Base-by-base conservation (phyloP, 768 basidiomycete genomes). In the Mrakia frigida region DNA sequence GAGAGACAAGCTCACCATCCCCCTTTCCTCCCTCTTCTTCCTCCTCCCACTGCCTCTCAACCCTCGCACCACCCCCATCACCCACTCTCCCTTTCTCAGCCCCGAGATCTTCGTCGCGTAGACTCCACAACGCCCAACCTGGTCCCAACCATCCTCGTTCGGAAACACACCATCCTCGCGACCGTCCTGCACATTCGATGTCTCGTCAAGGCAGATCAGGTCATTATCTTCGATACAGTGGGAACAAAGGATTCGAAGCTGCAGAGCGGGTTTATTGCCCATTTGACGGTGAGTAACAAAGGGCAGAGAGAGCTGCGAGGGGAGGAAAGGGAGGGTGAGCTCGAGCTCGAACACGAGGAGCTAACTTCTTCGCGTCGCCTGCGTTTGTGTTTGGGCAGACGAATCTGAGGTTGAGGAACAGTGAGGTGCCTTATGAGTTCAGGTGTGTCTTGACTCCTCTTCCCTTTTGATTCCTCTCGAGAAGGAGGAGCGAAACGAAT, bases 181-280 rank as follows among this genome's bases (percentile, higher is more conserved):
- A 98, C 96, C 81, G 91, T 98, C 59, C 88, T 98, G 43, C 96
- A 98, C 81, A 93, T 98, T 69, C 89, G 96, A 72, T 94, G 94
- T 1, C 88, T 98, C 59, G 91, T 98, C 81, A 98, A 98, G 84
- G 91, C 94, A 13, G 92, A 97, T 82, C 86, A 91, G 53, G 92
- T 97, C 63, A 87, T 96, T 50, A 87, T 98, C 56, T 98, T 98
- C 82, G 95, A 98, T 81, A 91, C 92, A 0, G 93, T 90, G 82
- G 95, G 94, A 13, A 93, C 91, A 35, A 88, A 89, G 21, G 92
- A 95, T 83, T 94, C 93, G 3, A 86, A 90, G 75, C 87, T 94
- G 10, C 92, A 94, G 82, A 92, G 91, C 52, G 90, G 90, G 18
- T 94, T 94, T 82, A 84, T 94, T 76, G 93, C 93, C 81, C 92